Evolutionary conservation across 2,329 filamentous ascomycete species (phyloP), one percentile per base, ranked within the genome.

Genomic region (Sporothrix protearum): DNA sequence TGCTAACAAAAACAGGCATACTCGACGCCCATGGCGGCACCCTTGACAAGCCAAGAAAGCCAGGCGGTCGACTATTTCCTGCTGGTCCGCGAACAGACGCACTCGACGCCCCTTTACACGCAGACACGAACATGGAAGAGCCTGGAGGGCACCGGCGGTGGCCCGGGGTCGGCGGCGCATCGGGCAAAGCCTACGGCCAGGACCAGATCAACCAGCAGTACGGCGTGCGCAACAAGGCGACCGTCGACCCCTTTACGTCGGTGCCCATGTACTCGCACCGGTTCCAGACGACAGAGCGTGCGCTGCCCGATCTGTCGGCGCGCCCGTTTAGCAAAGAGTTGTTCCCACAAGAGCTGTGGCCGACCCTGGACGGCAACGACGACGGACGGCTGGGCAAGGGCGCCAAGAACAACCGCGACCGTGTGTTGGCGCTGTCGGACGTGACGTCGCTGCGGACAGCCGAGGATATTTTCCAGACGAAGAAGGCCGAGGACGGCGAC

Each of bases 181-280:
- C 69, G 28, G 72, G 72, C 68, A 77, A 80, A 66, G 77, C 79
- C 16, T 88, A 89, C 79, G 86, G 86, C 75, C 86, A 87, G 76
- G 82, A 85, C n/a, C 87, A 89, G 79, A 80, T 85, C 77, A 88
- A 88, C 78, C 83, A 84, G 74, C 84, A 83, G 70, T 89, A 85
- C 79, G 85, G 83, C 73, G 79, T 85, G 75, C 84, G 83, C 77
- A 87, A 81, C 79, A 86, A 85, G 75, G 86, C 86, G 49, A 86
- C 84, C 14, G 76, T 85, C 67, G 86, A 89, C 77, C 86, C 87
- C 25, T 89, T 89, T 78, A 83, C 82, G n/a, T 82, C 85, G 53
- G 83, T 88, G 71, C 86, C 85, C n/a, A 85, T 84, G 73, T 88
- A 87, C 80, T 86, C 85, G 57, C 83, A 87, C 75, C 83, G 83